Evolutionary conservation across 495 filamentous ascomycete species (phyloP).

Genomic region (Aspergillus cristatus): DNA sequence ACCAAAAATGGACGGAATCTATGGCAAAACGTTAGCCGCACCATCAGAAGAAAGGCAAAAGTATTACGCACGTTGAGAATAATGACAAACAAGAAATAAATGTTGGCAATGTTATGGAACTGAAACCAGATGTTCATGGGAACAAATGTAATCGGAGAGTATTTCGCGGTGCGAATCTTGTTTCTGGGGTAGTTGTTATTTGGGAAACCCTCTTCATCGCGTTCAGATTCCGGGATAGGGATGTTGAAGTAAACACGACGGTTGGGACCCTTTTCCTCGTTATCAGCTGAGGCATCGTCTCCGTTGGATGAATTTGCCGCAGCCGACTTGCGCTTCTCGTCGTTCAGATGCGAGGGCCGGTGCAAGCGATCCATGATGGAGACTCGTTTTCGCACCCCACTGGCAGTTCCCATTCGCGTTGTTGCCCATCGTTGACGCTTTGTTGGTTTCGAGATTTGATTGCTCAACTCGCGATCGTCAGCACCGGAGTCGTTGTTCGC

Average conservation of each 20-base stretch:
- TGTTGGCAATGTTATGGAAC: constrained; percentile 97
- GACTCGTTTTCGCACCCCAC: constrained; percentile 67
- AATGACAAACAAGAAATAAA: constrained; percentile 95
- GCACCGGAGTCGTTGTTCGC: constrained; percentile 14
- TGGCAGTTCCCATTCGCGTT: constrained; percentile 63
- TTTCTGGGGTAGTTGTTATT: constrained; percentile 67
- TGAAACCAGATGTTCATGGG: constrained; percentile 96
- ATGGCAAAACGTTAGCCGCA: too few relatives aligned
- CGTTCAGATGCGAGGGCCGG: constrained; percentile 44
- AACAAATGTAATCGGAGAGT: constrained; percentile 91
- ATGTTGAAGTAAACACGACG: constrained; percentile 75
- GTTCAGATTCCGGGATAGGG: constrained; percentile 64
- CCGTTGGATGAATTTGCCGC: constrained; percentile 24
- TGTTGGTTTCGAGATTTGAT: constrained; percentile 47
- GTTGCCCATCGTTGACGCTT: constrained; percentile 92
- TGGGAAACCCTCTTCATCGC: constrained; percentile 77
- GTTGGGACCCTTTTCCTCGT: constrained; percentile 14
- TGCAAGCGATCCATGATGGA: constrained; percentile 76
- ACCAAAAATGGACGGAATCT: constrained; percentile 97
- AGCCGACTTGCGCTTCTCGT: constrained; percentile 60
- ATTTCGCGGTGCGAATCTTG: constrained; percentile 97
- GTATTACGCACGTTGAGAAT: constrained; percentile 78
- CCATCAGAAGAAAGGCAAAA: neutral
- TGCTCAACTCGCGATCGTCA: constrained; percentile 28
- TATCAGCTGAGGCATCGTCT: constrained; percentile 30